Evolutionary conservation across 1,284 basidiomycete species (phyloP).

Genomic region (Leccinum huronense): DNA sequence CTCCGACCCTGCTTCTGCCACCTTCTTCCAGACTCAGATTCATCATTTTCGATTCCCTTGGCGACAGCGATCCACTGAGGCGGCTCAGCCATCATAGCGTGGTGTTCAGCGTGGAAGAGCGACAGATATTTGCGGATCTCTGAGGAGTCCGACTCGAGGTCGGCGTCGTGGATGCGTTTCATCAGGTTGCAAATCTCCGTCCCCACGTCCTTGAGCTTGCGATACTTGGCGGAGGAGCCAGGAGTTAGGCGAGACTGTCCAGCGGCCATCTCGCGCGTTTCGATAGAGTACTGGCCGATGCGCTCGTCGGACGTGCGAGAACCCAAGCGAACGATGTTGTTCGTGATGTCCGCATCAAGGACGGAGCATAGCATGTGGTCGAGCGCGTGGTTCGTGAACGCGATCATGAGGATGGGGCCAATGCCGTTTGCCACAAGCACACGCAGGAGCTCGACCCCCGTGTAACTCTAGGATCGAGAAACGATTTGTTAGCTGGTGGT

Average conservation of each 20-base stretch:
- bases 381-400: slow-evolving; percentile 74
- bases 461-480: slow-evolving; percentile 49
- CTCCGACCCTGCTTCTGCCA: slow-evolving; percentile 25
- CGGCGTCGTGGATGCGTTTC: slow-evolving; percentile 38
- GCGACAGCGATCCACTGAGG: slow-evolving; percentile 44
- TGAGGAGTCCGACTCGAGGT: slow-evolving; percentile 37
- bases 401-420: slow-evolving; percentile 63
- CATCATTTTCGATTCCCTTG: slow-evolving; percentile 22
- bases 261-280: slow-evolving; percentile 48
- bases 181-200: slow-evolving; percentile 47
- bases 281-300: slow-evolving; percentile 57
- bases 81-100: slow-evolving; percentile 37
- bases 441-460: slow-evolving; percentile 63
- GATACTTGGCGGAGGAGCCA: slow-evolving; percentile 34
- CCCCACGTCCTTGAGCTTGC: slow-evolving; percentile 46
- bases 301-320: slow-evolving; percentile 57
- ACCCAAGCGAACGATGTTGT: slow-evolving; percentile 62
- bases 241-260: slow-evolving; percentile 44
- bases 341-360: slow-evolving; percentile 60
- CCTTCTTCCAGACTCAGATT: slow-evolving; percentile 20
- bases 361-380: slow-evolving; percentile 66
- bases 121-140: slow-evolving; percentile 43
- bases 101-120: slow-evolving; percentile 43
- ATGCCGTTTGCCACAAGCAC: slow-evolving; percentile 54
- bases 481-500: background rate